A percentile compares a stretch with the other conserved stretches of the same genome.
These are phyloP conservation scores for Chernovozyma aurita DNA, from an alignment of 1,139 yeast genomes.

Conservation along the genomic window DNA sequence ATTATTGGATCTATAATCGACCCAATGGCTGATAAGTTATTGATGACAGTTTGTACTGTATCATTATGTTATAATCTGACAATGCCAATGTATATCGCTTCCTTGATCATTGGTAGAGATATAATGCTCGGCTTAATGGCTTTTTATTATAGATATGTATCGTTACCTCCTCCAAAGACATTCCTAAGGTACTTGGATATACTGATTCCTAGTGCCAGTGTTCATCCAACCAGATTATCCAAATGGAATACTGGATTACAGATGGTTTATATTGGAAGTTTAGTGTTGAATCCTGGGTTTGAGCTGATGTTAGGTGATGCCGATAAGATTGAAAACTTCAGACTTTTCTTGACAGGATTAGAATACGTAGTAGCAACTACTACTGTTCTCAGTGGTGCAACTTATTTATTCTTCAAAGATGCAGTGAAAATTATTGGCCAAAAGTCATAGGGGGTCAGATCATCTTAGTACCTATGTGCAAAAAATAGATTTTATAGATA, in stretches of 20 bases:
- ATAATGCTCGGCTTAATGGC: slow-evolving; percentile 73
- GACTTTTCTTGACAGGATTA: slow-evolving; percentile 14
- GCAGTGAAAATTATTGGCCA: slow-evolving; percentile 51
- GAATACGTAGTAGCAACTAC: slow-evolving; percentile 61
- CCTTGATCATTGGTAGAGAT: slow-evolving; percentile 81
- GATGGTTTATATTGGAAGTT: slow-evolving; percentile 80
- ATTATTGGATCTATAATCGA: slow-evolving; percentile 89
- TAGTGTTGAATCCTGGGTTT: slow-evolving; percentile 64
- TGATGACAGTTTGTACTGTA: slow-evolving; percentile 83
- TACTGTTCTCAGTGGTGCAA: slow-evolving; percentile 73
- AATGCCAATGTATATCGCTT: slow-evolving; percentile 66
- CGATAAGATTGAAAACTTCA: slow-evolving; percentile 10
- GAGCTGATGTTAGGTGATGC: slow-evolving; percentile 22
- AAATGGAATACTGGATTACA: slow-evolving; percentile 88
- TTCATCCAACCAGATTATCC: slow-evolving; percentile 83
- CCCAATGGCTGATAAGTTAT: slow-evolving; percentile 90
- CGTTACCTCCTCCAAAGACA: slow-evolving; percentile 76
- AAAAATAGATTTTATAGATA: neutral
- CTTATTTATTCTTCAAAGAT: slow-evolving; percentile 63
- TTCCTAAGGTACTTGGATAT: slow-evolving; percentile 62
- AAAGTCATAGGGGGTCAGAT: too few species aligned
- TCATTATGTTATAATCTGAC: slow-evolving; percentile 68
- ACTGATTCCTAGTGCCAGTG: slow-evolving; percentile 79
- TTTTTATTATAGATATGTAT: slow-evolving; percentile 62
- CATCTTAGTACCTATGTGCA: neutral